A percentile compares a stretch with the other conserved stretches of the same genome.
These are phyloP conservation scores for Blastomyces percursus DNA, from an alignment of 2,329 filamentous ascomycete genomes.

Conservation along the genomic window DNA sequence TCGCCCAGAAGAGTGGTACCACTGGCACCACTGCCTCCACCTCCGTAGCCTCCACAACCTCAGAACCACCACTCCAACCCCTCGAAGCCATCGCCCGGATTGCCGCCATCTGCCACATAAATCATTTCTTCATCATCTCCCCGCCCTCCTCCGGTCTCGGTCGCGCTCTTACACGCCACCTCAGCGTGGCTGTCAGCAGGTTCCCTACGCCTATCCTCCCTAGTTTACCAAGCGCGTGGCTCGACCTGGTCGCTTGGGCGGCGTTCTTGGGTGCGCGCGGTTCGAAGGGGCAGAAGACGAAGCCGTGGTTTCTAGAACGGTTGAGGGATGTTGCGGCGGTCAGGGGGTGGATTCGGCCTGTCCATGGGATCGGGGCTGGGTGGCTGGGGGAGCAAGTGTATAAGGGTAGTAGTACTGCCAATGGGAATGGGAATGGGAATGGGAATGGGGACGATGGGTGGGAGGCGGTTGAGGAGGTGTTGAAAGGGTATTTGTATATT, in stretches of 20 bases:
- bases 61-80: constrained; percentile 10
- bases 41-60: not conserved
- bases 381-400: not conserved
- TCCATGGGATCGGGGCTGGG: not conserved
- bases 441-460: constrained; percentile 12
- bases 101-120: constrained; percentile 24
- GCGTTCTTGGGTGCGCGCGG: constrained; percentile 26
- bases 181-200: constrained; percentile 16
- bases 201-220: constrained; percentile 14
- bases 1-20: not conserved
- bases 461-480: constrained; percentile 20
- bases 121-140: constrained; percentile 24
- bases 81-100: constrained; percentile 24
- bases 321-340: constrained; percentile 19
- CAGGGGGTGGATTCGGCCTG: constrained; percentile 20
- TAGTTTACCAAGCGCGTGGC: constrained; percentile 14
- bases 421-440: not conserved
- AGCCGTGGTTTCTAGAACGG: constrained; percentile 24
- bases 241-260: constrained; percentile 24
- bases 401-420: not conserved
- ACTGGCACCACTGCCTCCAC: constrained; percentile 11
- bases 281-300: constrained; percentile 20
- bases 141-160: constrained; percentile 25
- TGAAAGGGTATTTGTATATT: constrained; percentile 24
- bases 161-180: constrained; percentile 25